Evolutionary conservation across 2,329 filamentous ascomycete genomes (phyloP), one percentile per base, ranked within the genome.

Genomic region (Xylaria sp.): DNA sequence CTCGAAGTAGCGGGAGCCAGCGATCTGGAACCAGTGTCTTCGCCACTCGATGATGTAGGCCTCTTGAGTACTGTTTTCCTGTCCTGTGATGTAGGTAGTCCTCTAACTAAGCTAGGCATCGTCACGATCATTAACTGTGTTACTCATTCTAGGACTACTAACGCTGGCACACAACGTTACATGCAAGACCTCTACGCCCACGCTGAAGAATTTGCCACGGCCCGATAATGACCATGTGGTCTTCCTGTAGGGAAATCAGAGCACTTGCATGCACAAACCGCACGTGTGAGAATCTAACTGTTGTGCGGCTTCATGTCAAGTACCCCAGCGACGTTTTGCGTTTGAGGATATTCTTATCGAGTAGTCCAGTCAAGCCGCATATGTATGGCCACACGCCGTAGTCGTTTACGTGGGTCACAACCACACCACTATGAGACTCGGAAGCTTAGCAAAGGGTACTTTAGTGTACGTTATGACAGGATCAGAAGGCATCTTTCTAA

Each of bases 401-500:
- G 25, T 39, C 9, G 2, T 57, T 23, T 50, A 64, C 18, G 23
- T 39, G 41, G 41, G 51, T 13, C 44, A 39, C n/a, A 39, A 28
- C 37, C 5, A 28, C 39, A 57, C 50, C 20, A 48, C 20, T 41
- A 18, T 58, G 20, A 55, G 37, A 55, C 18, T 56, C n/a, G 31
- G 34, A 39, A 25, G 41, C 37, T 50, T 41, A 48, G 44, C 39
- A 56, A n/a, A 20, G 6, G 39, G 18, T 41, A 13, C 46, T 62
- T 62, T 52, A n/a, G 37, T 56, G 34, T 57, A 34, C 41, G 44
- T 60, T 58, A 20, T 9, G 41, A 48, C 31, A 23, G 31, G 15
- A 51, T 41, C 20, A 63, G 18, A 68, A n/a, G 13, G n/a, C 37
- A 46, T 57, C 28, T 56, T 28, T 51, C 31, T 44, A 41, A 56